A percentile compares a stretch with the other conserved stretches of the same genome.
These are phyloP conservation scores for Rutstroemia sydowiana DNA, from an alignment of 2,329 filamentous ascomycete species.

Conservation along the genomic window DNA sequence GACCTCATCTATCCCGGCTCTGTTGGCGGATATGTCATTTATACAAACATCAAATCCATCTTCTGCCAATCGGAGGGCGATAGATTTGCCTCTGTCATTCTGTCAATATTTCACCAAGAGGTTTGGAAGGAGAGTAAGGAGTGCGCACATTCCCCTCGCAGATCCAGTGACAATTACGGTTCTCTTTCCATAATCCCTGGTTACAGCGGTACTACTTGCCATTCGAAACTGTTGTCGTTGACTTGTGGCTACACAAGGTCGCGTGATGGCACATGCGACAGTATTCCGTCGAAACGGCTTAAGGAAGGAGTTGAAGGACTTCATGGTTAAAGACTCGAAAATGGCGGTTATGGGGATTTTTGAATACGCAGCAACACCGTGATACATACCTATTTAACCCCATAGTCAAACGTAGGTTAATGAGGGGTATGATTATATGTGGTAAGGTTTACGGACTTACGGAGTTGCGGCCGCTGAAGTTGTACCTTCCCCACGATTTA, in stretches of 20 bases:
- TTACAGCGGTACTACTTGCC: conserved; percentile 20
- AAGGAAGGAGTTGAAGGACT: background rate
- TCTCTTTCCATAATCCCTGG: conserved; percentile 26
- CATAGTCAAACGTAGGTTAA: no score
- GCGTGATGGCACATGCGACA: background rate
- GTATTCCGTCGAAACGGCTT: background rate
- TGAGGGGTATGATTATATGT: background rate
- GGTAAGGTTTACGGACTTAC: no score
- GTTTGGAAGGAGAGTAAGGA: background rate
- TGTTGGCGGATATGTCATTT: conserved; percentile 52
- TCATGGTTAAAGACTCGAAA: background rate
- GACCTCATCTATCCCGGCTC: conserved; percentile 43
- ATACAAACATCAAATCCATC: conserved; percentile 62
- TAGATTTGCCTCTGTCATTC: conserved; percentile 46
- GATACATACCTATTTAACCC: no score
- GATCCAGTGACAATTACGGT: conserved; percentile 36
- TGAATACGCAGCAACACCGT: no score
- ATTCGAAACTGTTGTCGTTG: background rate
- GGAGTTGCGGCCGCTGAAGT: no score
- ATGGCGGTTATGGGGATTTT: no score
- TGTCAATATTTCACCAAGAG: conserved; percentile 15
- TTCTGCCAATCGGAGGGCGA: conserved; percentile 53
- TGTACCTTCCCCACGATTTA: no score
- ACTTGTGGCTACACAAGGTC: background rate
- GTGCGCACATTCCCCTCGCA: conserved; percentile 33